Evolutionary conservation across 768 basidiomycete species (phyloP), one percentile per base, ranked within the genome.

Genomic region (Sporobolomyces roseus): DNA sequence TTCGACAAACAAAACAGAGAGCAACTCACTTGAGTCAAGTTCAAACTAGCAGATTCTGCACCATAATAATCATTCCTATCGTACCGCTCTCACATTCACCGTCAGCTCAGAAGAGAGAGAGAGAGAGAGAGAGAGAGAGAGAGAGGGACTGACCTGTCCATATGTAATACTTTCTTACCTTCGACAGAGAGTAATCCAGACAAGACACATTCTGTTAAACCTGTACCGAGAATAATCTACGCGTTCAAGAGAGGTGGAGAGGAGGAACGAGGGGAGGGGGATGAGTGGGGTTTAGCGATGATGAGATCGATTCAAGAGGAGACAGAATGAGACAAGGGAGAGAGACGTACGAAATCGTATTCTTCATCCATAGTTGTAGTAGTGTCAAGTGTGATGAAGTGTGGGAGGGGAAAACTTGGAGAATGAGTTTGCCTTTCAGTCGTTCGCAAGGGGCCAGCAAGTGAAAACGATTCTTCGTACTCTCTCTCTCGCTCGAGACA

Each of bases 121-220:
- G 53, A 4, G 53, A 30, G 36, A 27, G 35, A 8, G 35, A 25
- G 41, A 41, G 56, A 46, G 21, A 23, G 19, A 29, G n/a, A 19
- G 13, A 27, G 25, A 36, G 6, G 19, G 38, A 53, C 74, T 55
- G 45, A 73, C 77, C 91, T 84, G 80, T 94, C 93, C 85, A 96
- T 97, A 80, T 99, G 96, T 58, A 99, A 86, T 76, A 99, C 96
- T 82, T 98, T 99, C 85, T 98, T 97, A 72, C 96, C 94, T 79
- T 97, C 96, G 51, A 97, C 94, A n/a, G 94, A 98, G 75, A 99
- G 84, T 75, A 99, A 81, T 43, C 96, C 96, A 21, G 96, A 98
- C 70, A 99, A 86, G 79, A 98, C 93, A 81, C 96, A 98, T 80
- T 99, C 96, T 33, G 94, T 97, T 77, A 99, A 82, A 70, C 96